A percentile compares a stretch with the other conserved stretches of the same genome.
Conservation (phyloP, 2,329 filamentous ascomycete genomes). For the Penicillium griseofulvum region DNA sequence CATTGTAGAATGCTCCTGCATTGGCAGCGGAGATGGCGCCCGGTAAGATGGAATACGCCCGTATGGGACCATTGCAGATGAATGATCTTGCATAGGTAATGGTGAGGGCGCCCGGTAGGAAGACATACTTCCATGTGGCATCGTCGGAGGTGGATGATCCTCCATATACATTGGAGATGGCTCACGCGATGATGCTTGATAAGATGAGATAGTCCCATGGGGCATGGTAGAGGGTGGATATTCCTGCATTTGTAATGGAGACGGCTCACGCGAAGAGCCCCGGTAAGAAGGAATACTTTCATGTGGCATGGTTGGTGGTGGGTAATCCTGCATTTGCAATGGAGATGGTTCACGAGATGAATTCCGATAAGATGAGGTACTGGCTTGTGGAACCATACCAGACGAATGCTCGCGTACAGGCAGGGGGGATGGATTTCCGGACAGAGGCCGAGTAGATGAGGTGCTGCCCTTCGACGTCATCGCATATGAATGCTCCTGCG, state of each 20-base stretch:
- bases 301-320: slow-evolving; percentile 3
- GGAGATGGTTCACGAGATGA: slow-evolving; percentile 14
- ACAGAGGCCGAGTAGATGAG: slow-evolving; percentile 15
- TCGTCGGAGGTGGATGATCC: slow-evolving; percentile 10
- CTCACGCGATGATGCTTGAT: slow-evolving; percentile 17
- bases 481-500: slow-evolving; percentile 9
- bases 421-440: slow-evolving; percentile 9
- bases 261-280: slow-evolving; percentile 23
- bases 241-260: slow-evolving; percentile 38
- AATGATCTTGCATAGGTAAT: neutral
- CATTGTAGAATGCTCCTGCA: slow-evolving; percentile 1
- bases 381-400: slow-evolving; percentile 6
- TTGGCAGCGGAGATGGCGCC: slow-evolving; percentile 3
- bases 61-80: slow-evolving; percentile 7
- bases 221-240: slow-evolving; percentile 1
- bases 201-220: slow-evolving; percentile 2
- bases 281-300: slow-evolving; percentile 5
- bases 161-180: slow-evolving; percentile 37
- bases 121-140: neutral
- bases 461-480: slow-evolving; percentile 15
- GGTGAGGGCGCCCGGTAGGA: slow-evolving; percentile 3
- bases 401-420: neutral
- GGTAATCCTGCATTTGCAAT: slow-evolving; percentile 7
- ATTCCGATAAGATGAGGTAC: slow-evolving; percentile 3
- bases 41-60: slow-evolving; percentile 4